Evolutionary conservation across 148 eudicot genomes (phyloP), one percentile per base, ranked within the genome.

Genomic region (Chenopodium suecicum): DNA sequence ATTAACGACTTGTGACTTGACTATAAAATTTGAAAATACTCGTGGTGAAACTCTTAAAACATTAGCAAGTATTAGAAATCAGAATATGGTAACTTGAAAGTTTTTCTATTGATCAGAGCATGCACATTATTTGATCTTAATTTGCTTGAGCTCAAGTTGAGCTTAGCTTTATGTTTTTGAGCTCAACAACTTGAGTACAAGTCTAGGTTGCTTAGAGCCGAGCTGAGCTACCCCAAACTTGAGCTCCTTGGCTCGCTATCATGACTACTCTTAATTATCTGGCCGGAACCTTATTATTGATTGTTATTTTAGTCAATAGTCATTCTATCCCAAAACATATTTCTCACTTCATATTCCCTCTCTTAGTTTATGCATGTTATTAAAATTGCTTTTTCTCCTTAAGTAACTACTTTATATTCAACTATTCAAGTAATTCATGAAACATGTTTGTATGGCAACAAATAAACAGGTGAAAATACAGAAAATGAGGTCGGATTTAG

Each of bases 401-500:
- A 37, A 37, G 0, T 37, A 4, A 5, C 44, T 41, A 41, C 44
- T 41, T 14, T 17, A 56, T 14, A 14, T 4, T 13, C 60, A 3
- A 12, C 1, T 14, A 14, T 4, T 13, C 60, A 3, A 12, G 19
- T 2, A 41, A 63, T 16, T 14, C n/a, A 17, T 78, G 66, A 20
- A 37, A 60, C 14, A 29, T 60, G 19, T 77, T 58, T 72, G 80
- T 27, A 29, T 29, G 34, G 25, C 9, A 31, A 75, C 63, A 50
- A 47, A 29, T 8, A 44, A 46, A 71, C 88, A 94, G 98, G 95
- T 94, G 63, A 94, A 93, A 82, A 93, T 94, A 70, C 90, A 93
- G 75, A 93, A 90, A 77, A 93, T 94, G 98, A 91, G 97, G 75
- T 85, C 94, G 9, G 88, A 93, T 84, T 85, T 93, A 84, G 97